Base-by-base conservation (phyloP, 768 basidiomycete genomes). In the Amanita pallidorosea region DNA sequence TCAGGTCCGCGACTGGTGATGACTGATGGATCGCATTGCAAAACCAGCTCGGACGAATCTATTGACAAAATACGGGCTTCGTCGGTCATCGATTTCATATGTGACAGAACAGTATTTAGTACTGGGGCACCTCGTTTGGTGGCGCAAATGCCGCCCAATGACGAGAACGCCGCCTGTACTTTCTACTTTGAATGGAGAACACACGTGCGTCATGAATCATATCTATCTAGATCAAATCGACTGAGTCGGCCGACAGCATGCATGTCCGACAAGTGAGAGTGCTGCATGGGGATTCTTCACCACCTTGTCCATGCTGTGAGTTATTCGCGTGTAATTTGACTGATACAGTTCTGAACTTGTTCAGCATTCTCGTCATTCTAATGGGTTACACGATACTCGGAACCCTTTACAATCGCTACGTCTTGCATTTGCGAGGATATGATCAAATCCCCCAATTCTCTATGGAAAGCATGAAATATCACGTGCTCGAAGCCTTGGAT, bases 141-240 rank as follows among this genome's bases (percentile, higher is more conserved):
- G 2, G 81, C 78, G 2, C 80, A 85, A 45, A 75, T 90, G 20
- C 86, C 86, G 4, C 78, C 80, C 7, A 68, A 69, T 7, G 75
- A 77, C 13, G 80, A 84, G 31, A 76, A 82, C 7, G 60, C 60
- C 23, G 79, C 79, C n/a, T 94, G 91, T 62, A 76, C 80, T 11
- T 92, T 83, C 61, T 77, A 85, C 52, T 66, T 94, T 35, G 88
- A 93, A 67, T 94, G 91, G 91, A 71, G 75, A 50, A 91, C 86
- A 4, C 80, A 80, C 57, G 89, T 91, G 56, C 58, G 77, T 63
- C 5, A 20, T 23, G n/a, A 27, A 40, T 7, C 40, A 23, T 36
- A 27, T 33, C 45, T 51, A 44, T 45, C 35, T 23, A 5, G 17
- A 43, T 36, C 45, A 20, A 29, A 20, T 47, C 31, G 45, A 15